phyloP scores from a whole-genome alignment of 495 filamentous ascomycete species.

The Zalerion maritima region DNA sequence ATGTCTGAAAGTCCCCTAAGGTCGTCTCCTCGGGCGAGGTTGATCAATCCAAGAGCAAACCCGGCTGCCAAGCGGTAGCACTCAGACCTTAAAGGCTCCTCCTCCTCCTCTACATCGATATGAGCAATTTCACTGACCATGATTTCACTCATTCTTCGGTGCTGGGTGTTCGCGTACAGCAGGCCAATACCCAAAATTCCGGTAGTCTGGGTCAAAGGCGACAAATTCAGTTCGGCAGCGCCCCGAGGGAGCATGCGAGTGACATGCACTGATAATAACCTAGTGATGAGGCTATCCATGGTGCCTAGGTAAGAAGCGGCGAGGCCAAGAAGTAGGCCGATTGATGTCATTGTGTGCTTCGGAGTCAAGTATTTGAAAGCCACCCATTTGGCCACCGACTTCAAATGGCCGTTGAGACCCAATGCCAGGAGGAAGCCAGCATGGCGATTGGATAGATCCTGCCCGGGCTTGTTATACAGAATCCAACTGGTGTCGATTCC shows the following conservation, averaged over 20 bases:
- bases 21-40: conserved; percentile 79
- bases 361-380: conserved; percentile 97
- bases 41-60: conserved; percentile 88
- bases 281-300: conserved; percentile 88
- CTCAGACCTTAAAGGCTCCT: conserved; percentile 79
- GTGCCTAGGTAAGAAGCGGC: conserved; percentile 89
- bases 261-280: conserved; percentile 94
- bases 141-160: conserved; percentile 95
- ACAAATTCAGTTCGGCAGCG: conserved; percentile 86
- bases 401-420: conserved; percentile 91
- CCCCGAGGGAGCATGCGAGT: conserved; percentile 84
- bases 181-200: conserved; percentile 96
- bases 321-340: conserved; percentile 81
- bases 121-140: conserved; percentile 96
- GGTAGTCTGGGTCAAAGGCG: conserved; percentile 85
- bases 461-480: conserved; percentile 81
- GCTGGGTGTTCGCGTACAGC: conserved; percentile 87
- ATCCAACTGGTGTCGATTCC: conserved; percentile 98
- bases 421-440: conserved; percentile 85
- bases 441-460: conserved; percentile 81
- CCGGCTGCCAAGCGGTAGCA: conserved; percentile 89
- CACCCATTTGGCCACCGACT: conserved; percentile 88
- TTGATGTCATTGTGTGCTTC: conserved; percentile 97
- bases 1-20: conserved; percentile 85
- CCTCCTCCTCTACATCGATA: conserved; percentile 48